A percentile compares a stretch with the other conserved stretches of the same genome.
These are phyloP conservation scores for Wallacemonas collosoma DNA, from an alignment of 208 protist species.

Conservation along the genomic window DNA sequence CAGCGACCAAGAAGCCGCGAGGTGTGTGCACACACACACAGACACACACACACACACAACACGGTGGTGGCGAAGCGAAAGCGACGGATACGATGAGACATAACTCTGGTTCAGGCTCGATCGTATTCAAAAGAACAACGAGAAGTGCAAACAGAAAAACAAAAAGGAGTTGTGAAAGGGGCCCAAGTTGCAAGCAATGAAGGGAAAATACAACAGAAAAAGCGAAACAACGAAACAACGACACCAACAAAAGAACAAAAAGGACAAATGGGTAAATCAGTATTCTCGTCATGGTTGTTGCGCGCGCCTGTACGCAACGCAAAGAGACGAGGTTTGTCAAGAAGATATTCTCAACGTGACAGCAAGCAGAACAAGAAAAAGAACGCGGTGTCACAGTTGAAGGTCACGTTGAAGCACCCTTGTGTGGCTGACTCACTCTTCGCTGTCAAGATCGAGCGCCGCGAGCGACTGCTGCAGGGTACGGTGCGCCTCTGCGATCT, in stretches of 20 bases:
- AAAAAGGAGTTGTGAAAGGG: background rate
- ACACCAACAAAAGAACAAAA: conserved; percentile 4
- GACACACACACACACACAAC: background rate
- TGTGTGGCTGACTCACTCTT: background rate
- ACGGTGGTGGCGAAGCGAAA: background rate
- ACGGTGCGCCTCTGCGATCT: conserved; percentile 12
- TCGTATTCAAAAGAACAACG: background rate
- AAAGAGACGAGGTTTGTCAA: too few relatives aligned
- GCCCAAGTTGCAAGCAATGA: background rate
- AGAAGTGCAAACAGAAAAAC: conserved; percentile 17
- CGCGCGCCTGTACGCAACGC: too few relatives aligned
- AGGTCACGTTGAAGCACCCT: too few relatives aligned
- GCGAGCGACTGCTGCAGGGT: conserved; percentile 9
- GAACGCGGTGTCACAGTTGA: too few relatives aligned
- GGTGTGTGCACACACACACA: too few relatives aligned
- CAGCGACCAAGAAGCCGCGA: too few relatives aligned
- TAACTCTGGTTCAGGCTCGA: background rate
- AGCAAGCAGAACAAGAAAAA: too few relatives aligned
- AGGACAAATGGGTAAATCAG: background rate
- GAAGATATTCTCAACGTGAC: too few relatives aligned
- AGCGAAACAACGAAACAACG: conserved; percentile 11
- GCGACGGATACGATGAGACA: too few relatives aligned
- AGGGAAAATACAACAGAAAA: conserved; percentile 10
- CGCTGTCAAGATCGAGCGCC: conserved; percentile 1
- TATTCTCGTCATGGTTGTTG: too few relatives aligned